Evolutionary conservation across 208 protist genomes (phyloP), one percentile per base, ranked within the genome.

Genomic region (Trypanosoma lewisi): DNA sequence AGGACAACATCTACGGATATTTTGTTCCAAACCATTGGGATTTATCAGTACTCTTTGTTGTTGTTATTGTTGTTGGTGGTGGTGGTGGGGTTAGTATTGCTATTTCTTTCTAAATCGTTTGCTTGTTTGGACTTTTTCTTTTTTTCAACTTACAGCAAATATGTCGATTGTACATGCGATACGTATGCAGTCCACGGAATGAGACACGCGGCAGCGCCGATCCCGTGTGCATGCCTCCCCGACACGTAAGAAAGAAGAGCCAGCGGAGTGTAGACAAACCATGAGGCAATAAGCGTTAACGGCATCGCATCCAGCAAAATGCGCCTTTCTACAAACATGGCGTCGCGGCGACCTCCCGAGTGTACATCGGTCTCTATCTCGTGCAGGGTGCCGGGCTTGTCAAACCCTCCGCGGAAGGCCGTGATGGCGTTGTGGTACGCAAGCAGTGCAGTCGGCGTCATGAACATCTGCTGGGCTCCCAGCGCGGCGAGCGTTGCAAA

Each of bases 401-500:
- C 55, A 42, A 95, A 79, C 2, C 85, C 85, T 5, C 85, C 82
- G 2, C 79, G 74, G 21, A 67, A 37, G 2, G 76, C 76, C 2
- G 89, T 95, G 60, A 83, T 81, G 31, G 62, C 55, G 58, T 87
- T 88, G 67, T 88, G 85, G 63, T 95, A 95, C 27, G 57, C 52
- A 50, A 78, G 80, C 28, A 87, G 56, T 14, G 86, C 44, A 21
- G 86, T 44, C 7, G 89, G 89, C 19, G 81, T 93, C 44, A 88
- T 50, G 28, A 83, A 58, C 0, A 93, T 28, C 70, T 95, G 89
- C 58, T 91, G 89, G 0, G 77, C 51, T 6, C 67, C 64, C 4
- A 95, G 74, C 0, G 75, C 72, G n/a, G 65, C 73, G 23, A 89
- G 39, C 39, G 74, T 78, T 28, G 76, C 45, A 9, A 75, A 71